A percentile compares a stretch with the other conserved stretches of the same genome.
phyloP scores from a whole-genome alignment of 2,329 filamentous ascomycete genomes.

The Pleurostoma richardsiae region DNA sequence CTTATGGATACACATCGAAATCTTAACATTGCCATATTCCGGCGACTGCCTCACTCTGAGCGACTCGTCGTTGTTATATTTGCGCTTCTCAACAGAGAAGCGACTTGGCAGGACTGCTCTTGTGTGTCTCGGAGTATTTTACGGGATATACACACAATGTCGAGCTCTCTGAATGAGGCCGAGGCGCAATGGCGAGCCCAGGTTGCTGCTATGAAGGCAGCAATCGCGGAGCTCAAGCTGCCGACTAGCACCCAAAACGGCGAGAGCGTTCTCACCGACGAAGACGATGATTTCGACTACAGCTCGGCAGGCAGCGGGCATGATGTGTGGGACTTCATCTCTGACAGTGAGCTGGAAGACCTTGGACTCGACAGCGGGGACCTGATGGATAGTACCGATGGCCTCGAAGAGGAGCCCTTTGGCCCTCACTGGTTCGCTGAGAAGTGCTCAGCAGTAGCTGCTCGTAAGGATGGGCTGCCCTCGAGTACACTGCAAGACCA shows the following conservation, averaged over 20 bases:
- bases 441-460: conserved; percentile 64
- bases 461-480: conserved; percentile 60
- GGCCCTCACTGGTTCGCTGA: conserved; percentile 65
- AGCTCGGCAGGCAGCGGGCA: conserved; percentile 60
- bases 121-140: too few species aligned
- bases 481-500: conserved; percentile 70
- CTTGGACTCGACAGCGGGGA: conserved; percentile 37
- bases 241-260: conserved; percentile 31
- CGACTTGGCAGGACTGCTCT: too few species aligned
- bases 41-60: too few species aligned
- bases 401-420: conserved; percentile 31
- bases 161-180: conserved; percentile 22
- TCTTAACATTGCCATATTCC: too few species aligned
- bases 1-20: too few species aligned
- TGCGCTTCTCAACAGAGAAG: too few species aligned
- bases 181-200: conserved; percentile 76
- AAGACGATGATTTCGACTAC: conserved; percentile 59
- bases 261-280: conserved; percentile 43
- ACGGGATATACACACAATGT: neutral
- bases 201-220: conserved; percentile 78
- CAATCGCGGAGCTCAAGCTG: conserved; percentile 68
- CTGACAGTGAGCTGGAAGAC: conserved; percentile 64
- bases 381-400: conserved; percentile 27
- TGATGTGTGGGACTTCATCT: conserved; percentile 92
- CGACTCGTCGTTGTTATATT: too few species aligned